Evolutionary conservation across 179 eudicot species (phyloP), one percentile per base, ranked within the genome.

Genomic region (Gypsophila paniculata): DNA sequence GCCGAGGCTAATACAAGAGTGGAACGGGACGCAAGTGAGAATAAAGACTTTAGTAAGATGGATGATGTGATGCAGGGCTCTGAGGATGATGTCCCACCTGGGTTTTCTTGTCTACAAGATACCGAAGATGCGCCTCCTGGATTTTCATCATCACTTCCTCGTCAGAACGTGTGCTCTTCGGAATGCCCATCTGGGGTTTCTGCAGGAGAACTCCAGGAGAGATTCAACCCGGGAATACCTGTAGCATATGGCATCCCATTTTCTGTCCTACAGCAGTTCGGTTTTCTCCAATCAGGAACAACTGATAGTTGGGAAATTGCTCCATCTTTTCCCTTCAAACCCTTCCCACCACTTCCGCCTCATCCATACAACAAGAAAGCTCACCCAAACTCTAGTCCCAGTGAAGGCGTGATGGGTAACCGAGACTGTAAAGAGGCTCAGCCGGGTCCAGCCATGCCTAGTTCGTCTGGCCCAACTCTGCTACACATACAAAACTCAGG

Each of bases 261-360:
- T 57, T 74, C 87, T 23, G 54, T 84, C 36, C 69, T 85, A 73
- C 81, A 88, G 59, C 86, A 87, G 58, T 76, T 80, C 9, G 96
- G 97, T 58, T 78, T 66, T 67, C 88, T 69, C 15, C 48, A 80
- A 70, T 75, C 75, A 34, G 91, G 69, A 64, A 46, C 54, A 13
- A 54, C 71, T 60, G 86, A 82, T 66, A 67, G 79, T 69, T 94
- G 91, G 99, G 74, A 77, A 63, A 74, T 90, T 67, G 94, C 89
- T 61, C 97, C 97, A 2, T 87, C 89, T 22, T 72, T 91, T 68
- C 88, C 91, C 22, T 91, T 91, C 82, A 85, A 79, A 53, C 96
- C 97, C 39, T 91, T 85, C 71, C 99, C 97, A 51, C 99, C 99
- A 1, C 79, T 94, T 69, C 97, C 99, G 23, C 69, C 88, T 26